Conservation (phyloP, 2,329 filamentous ascomycete species). For the Alternaria gaisen region DNA sequence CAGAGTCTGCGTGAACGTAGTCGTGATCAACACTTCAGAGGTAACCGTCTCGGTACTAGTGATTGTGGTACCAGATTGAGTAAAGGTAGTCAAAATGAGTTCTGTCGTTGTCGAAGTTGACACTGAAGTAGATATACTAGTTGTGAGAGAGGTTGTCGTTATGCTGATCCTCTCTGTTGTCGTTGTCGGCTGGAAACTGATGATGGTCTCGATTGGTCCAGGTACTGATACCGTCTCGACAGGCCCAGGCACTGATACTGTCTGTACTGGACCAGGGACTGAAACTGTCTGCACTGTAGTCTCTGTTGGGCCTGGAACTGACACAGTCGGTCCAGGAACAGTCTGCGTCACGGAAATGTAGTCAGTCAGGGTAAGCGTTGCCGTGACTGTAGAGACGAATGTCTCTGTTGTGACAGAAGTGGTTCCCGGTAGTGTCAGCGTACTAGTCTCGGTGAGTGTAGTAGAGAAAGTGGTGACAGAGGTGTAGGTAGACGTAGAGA, state of each 20-base stretch:
- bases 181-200: constrained; percentile 13
- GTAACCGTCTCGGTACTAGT: constrained; percentile 1
- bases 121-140: constrained; percentile 12
- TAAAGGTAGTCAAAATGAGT: constrained; percentile 7
- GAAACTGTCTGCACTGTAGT: neutral
- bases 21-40: constrained; percentile 8
- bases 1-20: constrained; percentile 12
- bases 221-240: constrained; percentile 4
- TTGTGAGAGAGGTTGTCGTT: constrained; percentile 9
- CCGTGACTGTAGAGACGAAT: constrained; percentile 21
- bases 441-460: constrained; percentile 6
- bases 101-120: constrained; percentile 13
- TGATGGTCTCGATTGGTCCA: constrained; percentile 1
- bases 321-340: constrained; percentile 9
- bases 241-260: constrained; percentile 1
- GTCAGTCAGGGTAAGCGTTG: constrained; percentile 13
- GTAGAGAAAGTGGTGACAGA: constrained; percentile 16
- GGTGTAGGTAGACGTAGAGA: constrained; percentile 32
- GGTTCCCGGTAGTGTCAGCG: constrained; percentile 15
- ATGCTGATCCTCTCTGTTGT: constrained; percentile 7
- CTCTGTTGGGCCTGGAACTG: constrained; percentile 28
- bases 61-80: constrained; percentile 3
- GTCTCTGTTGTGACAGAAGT: constrained; percentile 21
- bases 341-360: constrained; percentile 14
- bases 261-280: neutral